Evolutionary conservation across 345 rosid genomes (phyloP), one percentile per base, ranked within the genome.

Genomic region (Eucalyptus victrix): DNA sequence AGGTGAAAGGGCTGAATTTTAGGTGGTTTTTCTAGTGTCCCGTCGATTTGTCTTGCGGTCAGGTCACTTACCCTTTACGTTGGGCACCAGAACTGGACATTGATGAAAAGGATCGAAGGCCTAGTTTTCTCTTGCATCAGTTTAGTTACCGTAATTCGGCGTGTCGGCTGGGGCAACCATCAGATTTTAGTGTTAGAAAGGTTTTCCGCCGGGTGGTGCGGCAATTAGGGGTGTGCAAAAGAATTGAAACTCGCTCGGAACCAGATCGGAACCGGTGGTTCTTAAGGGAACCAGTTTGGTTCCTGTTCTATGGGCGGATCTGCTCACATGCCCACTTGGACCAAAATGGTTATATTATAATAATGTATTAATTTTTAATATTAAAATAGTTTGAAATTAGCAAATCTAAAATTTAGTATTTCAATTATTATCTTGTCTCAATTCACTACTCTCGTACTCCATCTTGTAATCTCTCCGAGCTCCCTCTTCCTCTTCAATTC

Each of bases 241-340:
- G 49, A 47, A 47, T 47, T 1, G 49, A 14, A 47, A 47, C 49
- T 47, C 0, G 49, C 49, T 47, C 49, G 49, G 49, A 47, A 47
- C 14, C 4, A 5, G 49, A 47, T 5, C 0, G 5, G 49, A 47
- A 12, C 49, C 14, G 0, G 0, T 47, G 14, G 14, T 47, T 47
- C 5, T 47, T 47, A 47, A 47, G 14, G 49, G 14, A 47, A 47
- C 49, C 5, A 5, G 14, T 47, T 47, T 47, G 14, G 49, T 12
- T 47, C 14, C 49, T 5, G 14, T 47, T 47, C 49, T 47, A 47
- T 12, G 14, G 14, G 5, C 14, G 2, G 14, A 47, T 47, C 2
- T 0, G 2, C 14, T 2, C 49, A 47, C 49, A 12, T 0, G 13
- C 49, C 4, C 13, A 11, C 0, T 0, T 2, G 13, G 49, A 47